A percentile compares a stretch with the other conserved stretches of the same genome.
Evolutionary conservation across 2,329 filamentous ascomycete genomes (phyloP).

Genomic region (Hirsutella minnesotensis): DNA sequence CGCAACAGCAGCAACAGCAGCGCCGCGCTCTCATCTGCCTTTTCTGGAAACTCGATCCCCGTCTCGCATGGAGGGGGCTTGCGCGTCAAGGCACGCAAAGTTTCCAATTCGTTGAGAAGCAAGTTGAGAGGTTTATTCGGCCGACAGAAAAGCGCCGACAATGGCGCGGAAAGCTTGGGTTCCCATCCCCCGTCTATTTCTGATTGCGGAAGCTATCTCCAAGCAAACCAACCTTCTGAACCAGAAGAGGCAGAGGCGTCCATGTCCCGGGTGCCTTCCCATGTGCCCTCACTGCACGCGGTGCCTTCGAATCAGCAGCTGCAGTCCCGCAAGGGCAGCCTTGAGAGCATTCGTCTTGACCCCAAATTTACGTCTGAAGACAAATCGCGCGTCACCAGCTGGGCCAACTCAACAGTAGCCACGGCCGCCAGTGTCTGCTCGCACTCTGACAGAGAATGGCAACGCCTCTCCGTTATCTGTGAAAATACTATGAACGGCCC

Average conservation of each 20-base stretch:
- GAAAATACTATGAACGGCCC: conserved; percentile 34
- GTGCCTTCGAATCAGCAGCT: conserved; percentile 33
- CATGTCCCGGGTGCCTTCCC: conserved; percentile 35
- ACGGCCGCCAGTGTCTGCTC: conserved; percentile 34
- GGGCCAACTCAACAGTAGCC: conserved; percentile 51
- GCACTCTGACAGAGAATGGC: conserved; percentile 33
- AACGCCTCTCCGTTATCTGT: conserved; percentile 53
- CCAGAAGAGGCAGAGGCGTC: conserved; percentile 30
- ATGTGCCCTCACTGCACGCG: conserved; percentile 37
- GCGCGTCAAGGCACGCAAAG: conserved; percentile 44
- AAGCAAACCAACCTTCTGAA: conserved; percentile 20
- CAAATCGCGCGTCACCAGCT: conserved; percentile 59
- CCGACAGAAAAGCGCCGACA: conserved; percentile 11
- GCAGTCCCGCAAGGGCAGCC: conserved; percentile 41
- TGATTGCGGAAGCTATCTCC: conserved; percentile 17
- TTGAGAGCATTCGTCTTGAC: conserved; percentile 35
- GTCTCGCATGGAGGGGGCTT: conserved; percentile 21
- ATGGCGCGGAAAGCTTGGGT: conserved; percentile 1
- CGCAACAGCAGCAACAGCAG: conserved; percentile 31
- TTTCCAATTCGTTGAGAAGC: conserved; percentile 48
- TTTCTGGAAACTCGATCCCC: conserved; percentile 13
- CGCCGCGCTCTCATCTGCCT: conserved; percentile 19
- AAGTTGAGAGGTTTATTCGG: conserved; percentile 39
- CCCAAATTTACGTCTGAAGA: conserved; percentile 31
- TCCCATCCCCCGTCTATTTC: conserved; percentile 8